Evolutionary conservation across 2,329 filamentous ascomycete species (phyloP).

Genomic region (Pleurostoma richardsiae): DNA sequence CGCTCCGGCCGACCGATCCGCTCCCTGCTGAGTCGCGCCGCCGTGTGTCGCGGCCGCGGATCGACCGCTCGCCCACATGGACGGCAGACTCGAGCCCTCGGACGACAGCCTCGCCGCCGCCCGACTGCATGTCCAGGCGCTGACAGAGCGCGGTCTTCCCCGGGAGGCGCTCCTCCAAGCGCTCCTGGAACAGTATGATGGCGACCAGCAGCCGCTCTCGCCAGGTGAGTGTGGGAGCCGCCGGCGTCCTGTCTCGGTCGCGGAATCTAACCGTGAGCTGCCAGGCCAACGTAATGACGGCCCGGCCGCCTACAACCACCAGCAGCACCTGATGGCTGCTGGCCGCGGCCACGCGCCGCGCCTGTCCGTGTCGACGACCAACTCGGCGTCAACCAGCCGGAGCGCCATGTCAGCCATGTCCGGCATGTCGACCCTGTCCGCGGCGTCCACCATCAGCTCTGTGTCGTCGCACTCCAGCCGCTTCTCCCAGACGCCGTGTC

Average conservation of each 20-base stretch:
- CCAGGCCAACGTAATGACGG: too few species aligned
- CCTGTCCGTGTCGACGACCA: conserved; percentile 15
- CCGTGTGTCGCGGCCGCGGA: background rate
- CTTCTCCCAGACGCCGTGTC: conserved; percentile 18
- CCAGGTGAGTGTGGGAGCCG: background rate
- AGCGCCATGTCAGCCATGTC: conserved; percentile 36
- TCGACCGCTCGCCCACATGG: conserved; percentile 11
- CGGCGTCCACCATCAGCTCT: conserved; percentile 20
- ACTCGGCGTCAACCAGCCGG: conserved; percentile 42
- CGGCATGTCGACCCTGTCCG: conserved; percentile 22
- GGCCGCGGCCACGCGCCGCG: background rate
- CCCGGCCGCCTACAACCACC: too few species aligned
- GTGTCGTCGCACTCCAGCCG: conserved; percentile 25
- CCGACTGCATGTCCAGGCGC: conserved; percentile 23
- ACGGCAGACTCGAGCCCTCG: conserved; percentile 15
- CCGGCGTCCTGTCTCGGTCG: background rate
- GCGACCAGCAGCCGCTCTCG: background rate
- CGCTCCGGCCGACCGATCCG: too few species aligned
- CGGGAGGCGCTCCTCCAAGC: conserved; percentile 24
- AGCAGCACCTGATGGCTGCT: too few species aligned
- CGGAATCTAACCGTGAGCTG: too few species aligned
- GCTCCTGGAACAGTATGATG: conserved; percentile 22
- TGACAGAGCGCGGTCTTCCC: conserved; percentile 21
- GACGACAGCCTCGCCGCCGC: conserved; percentile 21
- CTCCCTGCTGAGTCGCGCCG: too few species aligned